Evolutionary conservation across 495 filamentous ascomycete genomes (phyloP).

Genomic region (Geopyxis carbonaria): DNA sequence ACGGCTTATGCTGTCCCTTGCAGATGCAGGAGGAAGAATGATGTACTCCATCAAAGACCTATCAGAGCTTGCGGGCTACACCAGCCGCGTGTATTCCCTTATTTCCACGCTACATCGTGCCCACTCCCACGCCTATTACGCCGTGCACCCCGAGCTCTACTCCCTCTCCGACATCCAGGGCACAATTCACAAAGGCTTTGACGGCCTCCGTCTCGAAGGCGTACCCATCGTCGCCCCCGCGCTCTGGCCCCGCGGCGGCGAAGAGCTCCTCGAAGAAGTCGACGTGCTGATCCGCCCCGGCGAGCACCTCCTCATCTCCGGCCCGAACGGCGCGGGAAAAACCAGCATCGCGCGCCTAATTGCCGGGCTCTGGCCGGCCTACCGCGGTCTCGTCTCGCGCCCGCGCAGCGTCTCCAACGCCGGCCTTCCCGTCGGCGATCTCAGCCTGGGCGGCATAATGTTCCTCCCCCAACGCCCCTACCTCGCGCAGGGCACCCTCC

Average conservation of each 20-base stretch:
- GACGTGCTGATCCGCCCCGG: constrained; percentile 75
- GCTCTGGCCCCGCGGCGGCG: constrained; percentile 68
- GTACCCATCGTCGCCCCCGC: constrained; percentile 82
- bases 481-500: constrained; percentile 79
- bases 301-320: constrained; percentile 86
- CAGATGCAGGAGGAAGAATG: constrained; percentile 90
- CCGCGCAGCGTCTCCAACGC: constrained; percentile 38
- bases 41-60: constrained; percentile 99
- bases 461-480: constrained; percentile 93
- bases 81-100: constrained; percentile 85
- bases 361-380: constrained; percentile 90
- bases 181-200: constrained; percentile 80
- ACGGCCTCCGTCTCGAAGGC: constrained; percentile 82
- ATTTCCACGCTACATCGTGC: constrained; percentile 89
- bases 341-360: constrained; percentile 75
- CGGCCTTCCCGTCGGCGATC: constrained; percentile 9
- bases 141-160: constrained; percentile 59
- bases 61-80: constrained; percentile 86
- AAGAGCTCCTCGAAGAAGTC: constrained; percentile 74
- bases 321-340: constrained; percentile 90
- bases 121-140: constrained; percentile 71
- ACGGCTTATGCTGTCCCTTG: constrained; percentile 90
- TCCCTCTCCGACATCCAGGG: constrained; percentile 83
- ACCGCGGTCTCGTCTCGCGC: constrained; percentile 73
- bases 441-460: constrained; percentile 87